Conservation (phyloP, 176 grass and related monocot species). For the Sorghum bicolor region DNA sequence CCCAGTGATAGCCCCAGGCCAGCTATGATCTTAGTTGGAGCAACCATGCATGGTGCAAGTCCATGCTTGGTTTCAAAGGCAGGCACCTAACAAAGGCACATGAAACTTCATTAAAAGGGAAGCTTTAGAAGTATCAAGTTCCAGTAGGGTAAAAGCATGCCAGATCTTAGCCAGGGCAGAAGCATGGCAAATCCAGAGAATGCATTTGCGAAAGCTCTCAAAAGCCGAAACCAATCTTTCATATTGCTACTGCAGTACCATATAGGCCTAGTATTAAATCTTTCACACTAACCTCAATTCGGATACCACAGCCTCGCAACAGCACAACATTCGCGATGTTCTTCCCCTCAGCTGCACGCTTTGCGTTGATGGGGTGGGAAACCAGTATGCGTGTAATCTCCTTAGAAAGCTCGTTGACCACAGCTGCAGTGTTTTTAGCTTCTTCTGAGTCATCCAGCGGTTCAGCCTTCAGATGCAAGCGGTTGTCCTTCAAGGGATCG, state of each 20-base stretch:
- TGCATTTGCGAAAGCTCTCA: not conserved
- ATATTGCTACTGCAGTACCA: not conserved
- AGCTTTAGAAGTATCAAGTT: not conserved
- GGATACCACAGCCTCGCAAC: constrained; percentile 82
- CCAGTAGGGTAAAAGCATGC: not conserved
- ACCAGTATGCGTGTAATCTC: constrained; percentile 74
- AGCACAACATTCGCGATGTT: constrained; percentile 87
- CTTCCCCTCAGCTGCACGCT: constrained; percentile 67
- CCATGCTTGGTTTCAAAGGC: constrained; percentile 77
- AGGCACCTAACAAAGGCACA: constrained; percentile 61
- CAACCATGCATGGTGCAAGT: constrained; percentile 84
- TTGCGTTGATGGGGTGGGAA: constrained; percentile 76
- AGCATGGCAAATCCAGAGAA: constrained; percentile 11
- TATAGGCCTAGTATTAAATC: not conserved
- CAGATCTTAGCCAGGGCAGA: not conserved
- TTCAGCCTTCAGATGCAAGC: constrained; percentile 79
- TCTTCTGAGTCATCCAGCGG: constrained; percentile 78
- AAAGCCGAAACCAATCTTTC: not conserved
- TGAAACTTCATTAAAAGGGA: not conserved
- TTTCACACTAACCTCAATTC: constrained; percentile 83
- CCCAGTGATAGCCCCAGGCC: constrained; percentile 81
- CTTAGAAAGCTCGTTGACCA: constrained; percentile 90
- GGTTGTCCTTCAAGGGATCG: constrained; percentile 86
- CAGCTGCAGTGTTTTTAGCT: constrained; percentile 76
- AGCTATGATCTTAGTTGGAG: constrained; percentile 98